Conservation (phyloP, 2,329 filamentous ascomycete genomes). For the Colletotrichum godetiae region DNA sequence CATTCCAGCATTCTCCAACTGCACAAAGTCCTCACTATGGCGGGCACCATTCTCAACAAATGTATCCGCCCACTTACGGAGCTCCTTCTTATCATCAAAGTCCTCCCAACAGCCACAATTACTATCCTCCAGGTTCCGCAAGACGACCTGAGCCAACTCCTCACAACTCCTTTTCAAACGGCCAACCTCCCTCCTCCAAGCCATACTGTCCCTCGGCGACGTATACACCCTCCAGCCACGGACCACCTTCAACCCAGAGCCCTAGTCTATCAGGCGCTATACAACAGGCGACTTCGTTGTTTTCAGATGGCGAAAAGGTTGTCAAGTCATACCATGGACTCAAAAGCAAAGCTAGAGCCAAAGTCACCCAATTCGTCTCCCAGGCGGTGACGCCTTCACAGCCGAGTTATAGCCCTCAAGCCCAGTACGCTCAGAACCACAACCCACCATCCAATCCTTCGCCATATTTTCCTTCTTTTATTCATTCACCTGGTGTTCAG, state of each 20-base stretch:
- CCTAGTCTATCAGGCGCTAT: background rate
- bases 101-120: background rate
- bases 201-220: background rate
- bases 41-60: background rate
- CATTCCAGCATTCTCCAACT: background rate
- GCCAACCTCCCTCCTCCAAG: background rate
- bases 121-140: background rate
- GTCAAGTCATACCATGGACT: constrained; percentile 4
- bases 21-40: background rate
- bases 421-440: background rate
- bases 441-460: background rate
- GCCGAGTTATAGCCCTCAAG: background rate
- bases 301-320: background rate
- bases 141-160: background rate
- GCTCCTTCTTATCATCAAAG: background rate
- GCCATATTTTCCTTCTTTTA: background rate
- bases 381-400: background rate
- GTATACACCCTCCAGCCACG: background rate
- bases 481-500: too few relatives aligned
- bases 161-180: background rate
- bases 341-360: constrained; percentile 1
- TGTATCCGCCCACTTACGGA: background rate
- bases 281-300: background rate
- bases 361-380: background rate
- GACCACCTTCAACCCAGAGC: background rate